A percentile compares a stretch with the other conserved stretches of the same genome.
These are phyloP conservation scores for Plasmodium gaboni DNA, from an alignment of 169 alveolate genomes.

Conservation along the genomic window DNA sequence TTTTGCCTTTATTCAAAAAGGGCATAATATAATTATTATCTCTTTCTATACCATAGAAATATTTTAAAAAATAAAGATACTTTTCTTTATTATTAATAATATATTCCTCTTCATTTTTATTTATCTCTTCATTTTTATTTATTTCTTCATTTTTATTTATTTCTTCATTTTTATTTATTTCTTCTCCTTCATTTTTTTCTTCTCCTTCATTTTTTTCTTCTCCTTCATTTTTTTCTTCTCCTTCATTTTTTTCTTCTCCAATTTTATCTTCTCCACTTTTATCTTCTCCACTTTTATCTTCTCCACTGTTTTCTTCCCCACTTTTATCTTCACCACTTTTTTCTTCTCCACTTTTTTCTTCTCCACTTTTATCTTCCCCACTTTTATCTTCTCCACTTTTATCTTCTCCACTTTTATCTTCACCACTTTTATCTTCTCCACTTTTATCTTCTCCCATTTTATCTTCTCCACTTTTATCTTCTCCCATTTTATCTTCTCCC, in stretches of 20 bases:
- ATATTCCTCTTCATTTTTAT: neutral
- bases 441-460: too few relatives aligned
- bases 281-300: neutral
- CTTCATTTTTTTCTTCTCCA: too few relatives aligned
- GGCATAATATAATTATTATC: neutral
- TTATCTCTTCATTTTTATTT: neutral
- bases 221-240: too few relatives aligned
- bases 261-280: too few relatives aligned
- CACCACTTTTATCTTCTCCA: neutral
- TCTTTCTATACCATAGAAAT: conserved; percentile 4
- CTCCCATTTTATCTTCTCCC: neutral
- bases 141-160: neutral
- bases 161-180: neutral
- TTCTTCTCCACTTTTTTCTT: neutral
- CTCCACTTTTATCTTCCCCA: neutral
- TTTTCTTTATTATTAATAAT: neutral
- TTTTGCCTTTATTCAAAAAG: conserved; percentile 68
- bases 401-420: too few relatives aligned
- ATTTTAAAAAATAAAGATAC: conserved; percentile 15
- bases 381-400: too few relatives aligned
- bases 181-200: neutral
- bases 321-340: neutral
- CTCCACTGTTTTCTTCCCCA: too few relatives aligned
- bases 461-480: neutral
- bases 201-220: neutral